These are phyloP conservation scores for Solanum medicagineum DNA, from an alignment of 257 asterid species.

Conservation along the genomic window DNA sequence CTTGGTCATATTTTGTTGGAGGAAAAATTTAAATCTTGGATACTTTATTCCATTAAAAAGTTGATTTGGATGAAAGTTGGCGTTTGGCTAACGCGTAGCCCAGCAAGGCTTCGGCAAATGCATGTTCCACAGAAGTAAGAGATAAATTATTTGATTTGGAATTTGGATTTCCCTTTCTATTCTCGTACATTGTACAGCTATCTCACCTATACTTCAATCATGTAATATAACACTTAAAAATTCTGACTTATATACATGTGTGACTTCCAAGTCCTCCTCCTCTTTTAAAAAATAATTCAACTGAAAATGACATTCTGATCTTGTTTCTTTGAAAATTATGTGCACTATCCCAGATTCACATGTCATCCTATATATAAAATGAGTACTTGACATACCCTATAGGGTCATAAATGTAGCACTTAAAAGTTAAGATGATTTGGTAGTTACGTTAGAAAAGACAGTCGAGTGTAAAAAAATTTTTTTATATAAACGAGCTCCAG, in stretches of 20 bases:
- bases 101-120: background rate
- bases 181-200: constrained; percentile 22
- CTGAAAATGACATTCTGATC: constrained; percentile 4
- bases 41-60: background rate
- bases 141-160: background rate
- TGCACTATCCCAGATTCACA: background rate
- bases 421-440: background rate
- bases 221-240: background rate
- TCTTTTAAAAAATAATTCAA: constrained; percentile 3
- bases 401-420: background rate
- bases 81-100: background rate
- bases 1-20: background rate
- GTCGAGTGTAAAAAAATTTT: background rate
- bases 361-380: background rate
- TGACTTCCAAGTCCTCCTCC: background rate
- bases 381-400: background rate
- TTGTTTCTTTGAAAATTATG: background rate
- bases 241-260: constrained; percentile 5
- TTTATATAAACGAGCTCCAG: background rate
- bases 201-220: background rate
- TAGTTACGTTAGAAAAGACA: background rate
- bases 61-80: background rate
- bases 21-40: background rate
- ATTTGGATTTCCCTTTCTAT: background rate
- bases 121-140: background rate